A percentile compares a stretch with the other conserved stretches of the same genome.
These are phyloP conservation scores for Paraconiothyrium sp. DNA, from an alignment of 2,329 filamentous ascomycete species.

Conservation along the genomic window DNA sequence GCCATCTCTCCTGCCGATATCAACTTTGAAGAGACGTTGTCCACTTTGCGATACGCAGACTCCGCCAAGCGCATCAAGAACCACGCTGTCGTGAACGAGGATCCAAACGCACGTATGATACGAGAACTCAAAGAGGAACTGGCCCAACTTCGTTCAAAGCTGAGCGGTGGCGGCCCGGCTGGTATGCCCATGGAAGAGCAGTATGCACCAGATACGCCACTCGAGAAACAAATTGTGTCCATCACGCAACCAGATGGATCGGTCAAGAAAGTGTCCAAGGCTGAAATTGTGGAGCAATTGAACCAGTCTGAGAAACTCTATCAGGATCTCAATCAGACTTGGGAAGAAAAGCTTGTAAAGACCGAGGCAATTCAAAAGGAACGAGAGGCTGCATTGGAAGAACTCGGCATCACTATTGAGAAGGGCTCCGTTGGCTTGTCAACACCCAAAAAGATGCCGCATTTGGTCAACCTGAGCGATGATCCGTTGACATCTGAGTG, in stretches of 20 bases:
- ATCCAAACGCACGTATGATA: slow-evolving; percentile 99
- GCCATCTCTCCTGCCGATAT: slow-evolving; percentile 98
- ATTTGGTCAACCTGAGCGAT: slow-evolving; percentile 91
- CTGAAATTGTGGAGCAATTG: slow-evolving; percentile 95
- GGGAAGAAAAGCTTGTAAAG: slow-evolving; percentile 95
- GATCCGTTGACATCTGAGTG: slow-evolving; percentile 90
- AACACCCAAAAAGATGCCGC: slow-evolving; percentile 98
- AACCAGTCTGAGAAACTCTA: slow-evolving; percentile 97
- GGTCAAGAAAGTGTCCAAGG: slow-evolving; percentile 95
- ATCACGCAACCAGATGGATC: slow-evolving; percentile 87
- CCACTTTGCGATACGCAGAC: slow-evolving; percentile 94
- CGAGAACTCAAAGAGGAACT: slow-evolving; percentile 96
- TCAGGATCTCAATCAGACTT: slow-evolving; percentile 95
- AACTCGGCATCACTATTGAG: slow-evolving; percentile 97
- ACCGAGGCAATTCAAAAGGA: slow-evolving; percentile 99
- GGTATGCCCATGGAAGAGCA: slow-evolving; percentile 68
- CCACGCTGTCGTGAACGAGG: slow-evolving; percentile 98
- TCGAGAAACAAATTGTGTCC: slow-evolving; percentile 96
- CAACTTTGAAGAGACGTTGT: slow-evolving; percentile 97
- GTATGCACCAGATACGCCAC: slow-evolving; percentile 90
- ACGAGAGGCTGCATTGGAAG: slow-evolving; percentile 91
- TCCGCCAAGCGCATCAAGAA: slow-evolving; percentile 99
- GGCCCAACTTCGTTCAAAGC: slow-evolving; percentile 83
- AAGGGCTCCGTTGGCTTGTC: slow-evolving; percentile 96
- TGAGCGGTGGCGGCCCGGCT: slow-evolving; percentile 61